Conservation (phyloP, 1,284 basidiomycete species). For the Cystobasidium sp. region DNA sequence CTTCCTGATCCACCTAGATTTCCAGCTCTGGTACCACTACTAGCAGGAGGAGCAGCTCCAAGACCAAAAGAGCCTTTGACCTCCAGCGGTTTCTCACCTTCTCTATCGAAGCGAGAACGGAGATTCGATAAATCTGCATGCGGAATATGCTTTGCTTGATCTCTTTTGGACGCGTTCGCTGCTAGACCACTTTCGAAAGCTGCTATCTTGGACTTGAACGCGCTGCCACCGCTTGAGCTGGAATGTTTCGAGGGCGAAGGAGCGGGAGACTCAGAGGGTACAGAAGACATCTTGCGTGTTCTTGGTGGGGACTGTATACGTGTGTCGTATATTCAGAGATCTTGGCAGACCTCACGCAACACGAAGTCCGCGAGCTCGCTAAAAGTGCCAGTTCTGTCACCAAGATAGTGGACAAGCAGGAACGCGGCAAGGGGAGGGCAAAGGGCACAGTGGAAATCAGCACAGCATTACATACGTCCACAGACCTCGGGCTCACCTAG, state of each 20-base stretch:
- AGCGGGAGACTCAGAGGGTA: constrained; percentile 2
- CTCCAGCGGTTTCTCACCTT: constrained; percentile 36
- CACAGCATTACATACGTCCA: too few relatives aligned
- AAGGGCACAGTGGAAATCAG: too few relatives aligned
- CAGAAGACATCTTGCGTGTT: neutral
- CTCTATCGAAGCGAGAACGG: constrained; percentile 38
- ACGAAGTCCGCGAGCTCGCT: too few relatives aligned
- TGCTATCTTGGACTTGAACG: constrained; percentile 34
- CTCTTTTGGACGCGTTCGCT: constrained; percentile 20
- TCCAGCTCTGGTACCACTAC: neutral
- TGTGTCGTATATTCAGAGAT: neutral
- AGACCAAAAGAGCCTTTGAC: constrained; percentile 39
- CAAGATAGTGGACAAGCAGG: too few relatives aligned
- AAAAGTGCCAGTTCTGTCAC: too few relatives aligned
- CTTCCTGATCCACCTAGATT: neutral
- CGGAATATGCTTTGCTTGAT: constrained; percentile 24
- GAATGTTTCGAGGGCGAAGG: constrained; percentile 21
- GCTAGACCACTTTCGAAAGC: constrained; percentile 38
- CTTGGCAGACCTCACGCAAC: neutral
- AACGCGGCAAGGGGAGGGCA: too few relatives aligned
- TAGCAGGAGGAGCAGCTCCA: constrained; percentile 29
- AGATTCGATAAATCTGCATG: constrained; percentile 32
- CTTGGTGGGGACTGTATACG: neutral
- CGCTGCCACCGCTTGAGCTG: constrained; percentile 4
- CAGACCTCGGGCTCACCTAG: too few relatives aligned